Percentiles rank a stretch among this genome's conserved stretches.
phyloP scores from a whole-genome alignment of 23 red algal species.

The Gracilaria caudata region DNA sequence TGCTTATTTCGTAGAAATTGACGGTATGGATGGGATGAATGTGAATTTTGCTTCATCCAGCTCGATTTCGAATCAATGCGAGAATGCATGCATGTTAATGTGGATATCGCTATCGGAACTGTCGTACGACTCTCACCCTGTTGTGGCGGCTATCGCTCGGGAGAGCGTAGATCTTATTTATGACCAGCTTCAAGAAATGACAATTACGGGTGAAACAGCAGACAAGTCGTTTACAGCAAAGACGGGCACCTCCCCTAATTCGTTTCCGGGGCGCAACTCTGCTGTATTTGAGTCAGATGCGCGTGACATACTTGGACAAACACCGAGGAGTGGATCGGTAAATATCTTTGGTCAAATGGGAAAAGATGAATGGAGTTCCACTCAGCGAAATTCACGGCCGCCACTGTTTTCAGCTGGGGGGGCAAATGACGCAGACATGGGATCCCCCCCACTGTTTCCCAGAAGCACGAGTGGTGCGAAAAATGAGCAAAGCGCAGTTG shows the following conservation, averaged over 20 bases:
- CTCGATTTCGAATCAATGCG: not conserved
- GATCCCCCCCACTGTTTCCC: not conserved
- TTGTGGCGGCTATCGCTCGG: constrained; percentile 55
- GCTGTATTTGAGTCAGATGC: not conserved
- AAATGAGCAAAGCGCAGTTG: not conserved
- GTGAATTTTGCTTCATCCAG: not conserved
- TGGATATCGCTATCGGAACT: constrained; percentile 59
- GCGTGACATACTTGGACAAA: not conserved
- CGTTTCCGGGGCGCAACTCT: not conserved
- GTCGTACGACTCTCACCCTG: constrained; percentile 58
- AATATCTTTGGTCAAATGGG: not conserved
- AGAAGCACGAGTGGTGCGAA: no score
- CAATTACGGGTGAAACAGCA: not conserved
- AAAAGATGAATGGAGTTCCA: not conserved
- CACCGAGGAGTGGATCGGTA: not conserved
- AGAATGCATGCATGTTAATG: constrained; percentile 21
- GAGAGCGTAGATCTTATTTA: constrained; percentile 43
- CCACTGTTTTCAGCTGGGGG: not conserved
- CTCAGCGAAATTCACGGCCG: not conserved
- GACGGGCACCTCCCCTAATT: constrained; percentile 10
- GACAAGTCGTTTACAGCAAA: not conserved
- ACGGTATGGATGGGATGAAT: constrained; percentile 6
- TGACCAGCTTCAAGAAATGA: constrained; percentile 15
- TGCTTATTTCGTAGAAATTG: constrained; percentile 27
- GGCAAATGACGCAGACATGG: not conserved